Base-by-base conservation (phyloP, 2,329 filamentous ascomycete species). In the Magnaporthiopsis rhizophila region DNA sequence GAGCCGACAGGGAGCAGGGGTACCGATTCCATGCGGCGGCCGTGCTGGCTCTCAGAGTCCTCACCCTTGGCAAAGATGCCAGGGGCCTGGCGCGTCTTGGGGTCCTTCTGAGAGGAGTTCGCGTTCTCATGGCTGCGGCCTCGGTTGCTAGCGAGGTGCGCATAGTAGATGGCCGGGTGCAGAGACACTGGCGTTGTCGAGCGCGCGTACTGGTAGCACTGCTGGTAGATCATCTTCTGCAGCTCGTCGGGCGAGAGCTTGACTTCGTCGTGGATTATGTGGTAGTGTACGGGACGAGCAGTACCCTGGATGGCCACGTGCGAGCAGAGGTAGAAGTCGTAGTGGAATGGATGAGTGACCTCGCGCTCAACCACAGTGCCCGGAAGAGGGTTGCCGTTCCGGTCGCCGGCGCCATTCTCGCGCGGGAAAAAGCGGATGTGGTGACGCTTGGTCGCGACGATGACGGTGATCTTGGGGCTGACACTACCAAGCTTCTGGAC, bases 111-210 rank as follows among this genome's bases (percentile, higher is more conserved):
- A 21, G 79, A 82, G 0, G 79, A 73, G 0, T 78, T 72, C 3
- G 78, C 69, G 65, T 80, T 74, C 71, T 94, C 88, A 68, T 99
- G 95, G 3, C 87, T 81, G 64, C 87, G 87, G 26, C 91, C 92
- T 62, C 95, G 90, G 65, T 87, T 86, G 11, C 92, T 89, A 45
- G 93, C 92, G 67, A 99, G 77, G 76, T 99, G 95, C 0, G 96
- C 92, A 70, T 99, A 99, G 81, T 99, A 99, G 0, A 98, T 89
- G 0, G 95, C 92, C 0, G 95, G 95, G 68, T 88, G 90, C 0
- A 95, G 77, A 0, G 93, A 97, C 0, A 99, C 93, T 0, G 95
- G 92, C 0, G 94, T 98, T 0, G 93, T 98, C 0, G 93, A 95
- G 21, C 95, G 87, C 64, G 89, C 88, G 72, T 97, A 99, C 64